Evolutionary conservation across 2,329 filamentous ascomycete genomes (phyloP).

Genomic region (Alternaria angustiovoidea): DNA sequence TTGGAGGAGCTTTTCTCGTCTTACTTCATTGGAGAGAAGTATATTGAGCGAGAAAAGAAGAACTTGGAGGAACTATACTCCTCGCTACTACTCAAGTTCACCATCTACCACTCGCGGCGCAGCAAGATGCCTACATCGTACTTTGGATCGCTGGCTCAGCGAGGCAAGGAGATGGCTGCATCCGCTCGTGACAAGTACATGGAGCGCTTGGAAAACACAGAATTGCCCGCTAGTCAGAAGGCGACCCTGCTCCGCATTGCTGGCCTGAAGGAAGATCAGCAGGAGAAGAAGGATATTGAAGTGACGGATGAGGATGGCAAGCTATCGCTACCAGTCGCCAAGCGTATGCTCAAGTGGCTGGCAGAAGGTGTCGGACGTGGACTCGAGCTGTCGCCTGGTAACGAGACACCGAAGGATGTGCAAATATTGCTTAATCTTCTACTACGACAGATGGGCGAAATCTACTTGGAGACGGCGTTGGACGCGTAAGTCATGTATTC

Average conservation of each 20-base stretch:
- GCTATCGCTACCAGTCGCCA: slow-evolving; percentile 85
- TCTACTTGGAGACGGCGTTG: slow-evolving; percentile 72
- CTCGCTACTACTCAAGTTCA: slow-evolving; percentile 94
- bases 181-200: slow-evolving; percentile 92
- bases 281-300: slow-evolving; percentile 84
- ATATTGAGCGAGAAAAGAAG: slow-evolving; percentile 70
- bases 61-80: slow-evolving; percentile 84
- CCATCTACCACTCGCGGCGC: slow-evolving; percentile 87
- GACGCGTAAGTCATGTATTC: slow-evolving; percentile 58
- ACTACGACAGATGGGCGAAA: slow-evolving; percentile 85
- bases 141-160: slow-evolving; percentile 89
- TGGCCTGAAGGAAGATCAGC: slow-evolving; percentile 77
- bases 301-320: slow-evolving; percentile 89
- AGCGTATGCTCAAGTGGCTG: slow-evolving; percentile 97
- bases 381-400: slow-evolving; percentile 85
- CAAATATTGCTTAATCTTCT: slow-evolving; percentile 83
- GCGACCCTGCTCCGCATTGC: slow-evolving; percentile 89
- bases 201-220: slow-evolving; percentile 85
- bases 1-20: slow-evolving; percentile 72
- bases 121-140: slow-evolving; percentile 92
- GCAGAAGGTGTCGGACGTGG: slow-evolving; percentile 93
- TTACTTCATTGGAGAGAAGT: slow-evolving; percentile 71
- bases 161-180: slow-evolving; percentile 86
- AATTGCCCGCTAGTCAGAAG: slow-evolving; percentile 87
- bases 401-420: slow-evolving; percentile 93